Evolutionary conservation across 106 monocot species (phyloP).

Genomic region (Dioscorea alata): DNA sequence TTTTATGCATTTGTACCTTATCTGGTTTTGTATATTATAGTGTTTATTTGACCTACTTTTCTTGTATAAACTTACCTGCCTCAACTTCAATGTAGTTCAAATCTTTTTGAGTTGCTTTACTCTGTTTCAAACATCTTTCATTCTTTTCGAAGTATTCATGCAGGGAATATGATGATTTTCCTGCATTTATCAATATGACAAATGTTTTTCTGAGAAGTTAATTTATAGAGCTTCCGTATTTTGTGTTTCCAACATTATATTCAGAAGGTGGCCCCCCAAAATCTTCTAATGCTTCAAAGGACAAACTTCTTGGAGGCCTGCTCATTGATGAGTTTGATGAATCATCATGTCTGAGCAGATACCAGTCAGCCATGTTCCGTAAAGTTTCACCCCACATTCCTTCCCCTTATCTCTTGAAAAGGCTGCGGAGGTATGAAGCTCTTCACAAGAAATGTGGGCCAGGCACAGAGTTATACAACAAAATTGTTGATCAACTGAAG

Average conservation of each 20-base stretch:
- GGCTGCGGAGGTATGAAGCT: slow-evolving; percentile 23
- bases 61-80: no score
- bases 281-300: neutral
- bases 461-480: slow-evolving; percentile 13
- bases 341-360: slow-evolving; percentile 13
- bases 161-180: no score
- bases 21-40: no score
- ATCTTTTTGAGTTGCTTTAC: no score
- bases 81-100: no score
- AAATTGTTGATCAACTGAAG: slow-evolving; percentile 13
- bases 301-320: slow-evolving; percentile 5
- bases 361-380: slow-evolving; percentile 16
- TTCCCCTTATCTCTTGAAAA: slow-evolving; percentile 26
- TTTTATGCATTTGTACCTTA: no score
- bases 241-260: neutral
- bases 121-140: no score
- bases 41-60: no score
- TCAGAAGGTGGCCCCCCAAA: neutral
- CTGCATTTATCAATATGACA: no score
- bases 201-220: no score
- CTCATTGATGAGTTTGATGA: slow-evolving; percentile 1
- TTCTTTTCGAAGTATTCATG: no score
- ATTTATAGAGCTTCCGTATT: no score
- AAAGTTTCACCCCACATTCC: slow-evolving; percentile 20
- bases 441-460: slow-evolving; percentile 34